Evolutionary conservation across 2,329 filamentous ascomycete species (phyloP).

Genomic region (Ophiocordyceps sinensis): DNA sequence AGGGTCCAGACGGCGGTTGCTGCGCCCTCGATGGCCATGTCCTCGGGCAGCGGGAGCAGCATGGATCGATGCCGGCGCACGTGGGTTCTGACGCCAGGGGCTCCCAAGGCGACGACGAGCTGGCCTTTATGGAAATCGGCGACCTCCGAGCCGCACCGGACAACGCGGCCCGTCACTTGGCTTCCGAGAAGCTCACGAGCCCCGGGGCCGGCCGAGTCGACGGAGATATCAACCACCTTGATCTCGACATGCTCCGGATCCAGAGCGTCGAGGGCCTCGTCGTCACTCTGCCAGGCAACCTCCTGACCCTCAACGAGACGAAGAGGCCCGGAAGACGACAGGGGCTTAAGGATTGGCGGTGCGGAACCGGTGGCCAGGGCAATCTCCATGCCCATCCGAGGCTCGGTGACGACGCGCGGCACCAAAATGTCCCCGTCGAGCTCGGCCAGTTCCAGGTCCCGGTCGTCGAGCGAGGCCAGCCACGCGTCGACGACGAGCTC

Average conservation of each 20-base stretch:
- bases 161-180: not conserved
- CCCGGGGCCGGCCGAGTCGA: not conserved
- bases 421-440: not conserved
- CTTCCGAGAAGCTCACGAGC: conserved; percentile 12
- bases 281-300: not conserved
- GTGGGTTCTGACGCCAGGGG: not conserved
- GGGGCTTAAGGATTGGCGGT: not conserved
- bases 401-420: not conserved
- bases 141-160: not conserved
- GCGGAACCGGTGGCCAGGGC: not conserved
- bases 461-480: not conserved
- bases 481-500: not conserved
- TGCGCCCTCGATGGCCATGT: not conserved
- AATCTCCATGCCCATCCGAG: not conserved
- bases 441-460: not conserved
- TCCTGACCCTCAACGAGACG: not conserved
- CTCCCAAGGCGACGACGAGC: conserved; percentile 7
- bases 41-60: not conserved
- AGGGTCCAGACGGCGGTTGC: not conserved
- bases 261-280: not conserved
- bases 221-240: not conserved
- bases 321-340: not conserved
- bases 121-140: not conserved
- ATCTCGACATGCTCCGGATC: not conserved
- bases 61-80: not conserved